These are phyloP conservation scores for Stephania japonica DNA, from an alignment of 164 flowering plant species.

Conservation along the genomic window DNA sequence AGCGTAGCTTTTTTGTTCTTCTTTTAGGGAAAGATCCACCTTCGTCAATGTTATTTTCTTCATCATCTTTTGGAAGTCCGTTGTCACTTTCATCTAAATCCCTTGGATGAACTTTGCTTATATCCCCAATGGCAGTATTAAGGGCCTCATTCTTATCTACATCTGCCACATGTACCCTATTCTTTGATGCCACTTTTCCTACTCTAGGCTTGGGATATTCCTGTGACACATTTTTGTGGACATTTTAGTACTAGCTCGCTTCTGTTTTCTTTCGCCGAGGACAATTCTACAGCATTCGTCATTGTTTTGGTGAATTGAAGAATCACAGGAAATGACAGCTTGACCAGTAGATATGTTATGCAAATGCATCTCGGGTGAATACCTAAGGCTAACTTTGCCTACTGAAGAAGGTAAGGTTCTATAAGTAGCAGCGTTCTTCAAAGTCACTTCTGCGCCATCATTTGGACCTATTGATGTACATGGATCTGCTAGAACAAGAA, in stretches of 20 bases:
- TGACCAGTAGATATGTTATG: constrained; percentile 4
- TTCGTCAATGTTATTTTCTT: neutral
- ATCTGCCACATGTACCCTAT: neutral
- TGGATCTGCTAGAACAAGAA: constrained; percentile 12
- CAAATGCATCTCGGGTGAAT: constrained; percentile 10
- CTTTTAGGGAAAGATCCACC: neutral
- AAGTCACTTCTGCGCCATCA: constrained; percentile 12
- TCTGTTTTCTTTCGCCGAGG: constrained; percentile 13
- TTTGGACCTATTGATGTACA: constrained; percentile 15
- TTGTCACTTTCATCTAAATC: constrained; percentile 23
- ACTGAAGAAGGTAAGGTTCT: constrained; percentile 7
- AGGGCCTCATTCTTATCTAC: constrained; percentile 15
- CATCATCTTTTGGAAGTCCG: neutral
- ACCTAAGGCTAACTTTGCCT: neutral
- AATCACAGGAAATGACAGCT: neutral
- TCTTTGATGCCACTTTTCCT: neutral
- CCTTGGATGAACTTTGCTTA: constrained; percentile 11
- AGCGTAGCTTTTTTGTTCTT: constrained; percentile 1
- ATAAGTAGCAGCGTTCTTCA: constrained; percentile 10
- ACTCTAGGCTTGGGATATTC: neutral
- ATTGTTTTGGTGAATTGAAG: neutral
- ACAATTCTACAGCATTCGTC: constrained; percentile 8
- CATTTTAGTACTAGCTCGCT: neutral
- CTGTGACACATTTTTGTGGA: neutral
- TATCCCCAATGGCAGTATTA: constrained; percentile 14